These are phyloP conservation scores for Candida saitoana DNA, from an alignment of 805 yeast genomes.

Conservation along the genomic window DNA sequence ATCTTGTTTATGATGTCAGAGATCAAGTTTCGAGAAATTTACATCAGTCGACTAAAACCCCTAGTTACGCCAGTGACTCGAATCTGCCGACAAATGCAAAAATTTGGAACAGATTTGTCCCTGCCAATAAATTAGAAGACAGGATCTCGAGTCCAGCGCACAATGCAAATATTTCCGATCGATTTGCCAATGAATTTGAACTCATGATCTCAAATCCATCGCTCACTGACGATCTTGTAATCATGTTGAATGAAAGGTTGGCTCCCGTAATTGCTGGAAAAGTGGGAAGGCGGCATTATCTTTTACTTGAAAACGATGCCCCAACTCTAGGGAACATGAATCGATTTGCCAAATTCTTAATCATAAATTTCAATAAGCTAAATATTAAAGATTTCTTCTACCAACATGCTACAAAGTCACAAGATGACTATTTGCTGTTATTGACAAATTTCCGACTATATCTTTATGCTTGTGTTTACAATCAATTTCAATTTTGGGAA, in stretches of 20 bases:
- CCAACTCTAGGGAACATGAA: not conserved
- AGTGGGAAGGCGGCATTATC: not conserved
- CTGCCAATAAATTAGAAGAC: not conserved
- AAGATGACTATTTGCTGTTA: not conserved
- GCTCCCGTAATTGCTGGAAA: not conserved
- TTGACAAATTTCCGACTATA: slow-evolving; percentile 11
- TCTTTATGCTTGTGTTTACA: slow-evolving; percentile 9
- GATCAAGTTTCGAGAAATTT: too few species aligned
- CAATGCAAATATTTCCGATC: not conserved
- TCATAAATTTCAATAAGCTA: not conserved
- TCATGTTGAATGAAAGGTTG: not conserved
- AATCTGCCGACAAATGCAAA: not conserved
- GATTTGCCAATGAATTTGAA: too few species aligned
- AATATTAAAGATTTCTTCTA: not conserved
- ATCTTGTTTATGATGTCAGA: not conserved
- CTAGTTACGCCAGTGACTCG: not conserved
- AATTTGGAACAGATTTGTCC: too few species aligned
- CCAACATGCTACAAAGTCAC: not conserved
- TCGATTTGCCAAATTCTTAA: not conserved
- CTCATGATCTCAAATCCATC: not conserved
- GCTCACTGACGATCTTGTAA: not conserved
- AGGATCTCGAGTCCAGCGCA: not conserved
- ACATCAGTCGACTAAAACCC: not conserved
- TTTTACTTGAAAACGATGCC: not conserved
- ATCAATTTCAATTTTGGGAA: slow-evolving; percentile 6